Percentiles rank a stretch among this genome's conserved stretches.
phyloP scores from a whole-genome alignment of 148 eudicot genomes.

The Gaultheria prostrata region DNA sequence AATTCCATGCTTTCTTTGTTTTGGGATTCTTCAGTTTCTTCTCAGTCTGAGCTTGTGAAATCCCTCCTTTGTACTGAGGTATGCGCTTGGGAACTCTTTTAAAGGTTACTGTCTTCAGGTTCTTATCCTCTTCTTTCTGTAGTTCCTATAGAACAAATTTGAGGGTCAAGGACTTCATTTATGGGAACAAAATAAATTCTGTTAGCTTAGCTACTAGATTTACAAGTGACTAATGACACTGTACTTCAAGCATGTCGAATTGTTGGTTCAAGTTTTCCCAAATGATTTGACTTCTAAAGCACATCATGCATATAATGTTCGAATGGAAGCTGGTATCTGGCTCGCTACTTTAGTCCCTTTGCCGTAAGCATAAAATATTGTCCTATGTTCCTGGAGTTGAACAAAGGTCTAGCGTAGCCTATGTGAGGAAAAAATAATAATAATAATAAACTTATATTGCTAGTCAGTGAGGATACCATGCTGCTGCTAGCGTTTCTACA shows the following conservation, averaged over 20 bases:
- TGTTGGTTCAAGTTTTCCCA: neutral
- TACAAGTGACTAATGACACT: neutral
- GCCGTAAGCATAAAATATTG: neutral
- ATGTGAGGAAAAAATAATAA: neutral
- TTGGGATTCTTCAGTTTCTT: constrained; percentile 63
- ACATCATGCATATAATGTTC: neutral
- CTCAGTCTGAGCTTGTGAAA: constrained; percentile 74
- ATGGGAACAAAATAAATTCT: neutral
- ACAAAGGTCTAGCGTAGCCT: neutral
- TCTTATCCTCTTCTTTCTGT: neutral
- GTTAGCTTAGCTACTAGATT: neutral
- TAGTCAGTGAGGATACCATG: neutral
- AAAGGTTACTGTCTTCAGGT: neutral
- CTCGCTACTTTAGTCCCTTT: constrained; percentile 1
- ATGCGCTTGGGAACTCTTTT: constrained; percentile 15
- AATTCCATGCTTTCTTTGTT: constrained; percentile 15
- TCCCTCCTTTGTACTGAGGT: constrained; percentile 86
- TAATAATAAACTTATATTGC: neutral
- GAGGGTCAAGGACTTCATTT: neutral
- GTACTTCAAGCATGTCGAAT: neutral
- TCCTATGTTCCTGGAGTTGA: neutral
- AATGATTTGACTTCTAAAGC: neutral
- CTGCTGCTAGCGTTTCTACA: neutral
- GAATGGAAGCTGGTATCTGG: neutral
- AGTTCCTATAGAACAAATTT: neutral